Evolutionary conservation across 2,329 filamentous ascomycete species (phyloP), one percentile per base, ranked within the genome.

Genomic region (Pleurostoma richardsiae): DNA sequence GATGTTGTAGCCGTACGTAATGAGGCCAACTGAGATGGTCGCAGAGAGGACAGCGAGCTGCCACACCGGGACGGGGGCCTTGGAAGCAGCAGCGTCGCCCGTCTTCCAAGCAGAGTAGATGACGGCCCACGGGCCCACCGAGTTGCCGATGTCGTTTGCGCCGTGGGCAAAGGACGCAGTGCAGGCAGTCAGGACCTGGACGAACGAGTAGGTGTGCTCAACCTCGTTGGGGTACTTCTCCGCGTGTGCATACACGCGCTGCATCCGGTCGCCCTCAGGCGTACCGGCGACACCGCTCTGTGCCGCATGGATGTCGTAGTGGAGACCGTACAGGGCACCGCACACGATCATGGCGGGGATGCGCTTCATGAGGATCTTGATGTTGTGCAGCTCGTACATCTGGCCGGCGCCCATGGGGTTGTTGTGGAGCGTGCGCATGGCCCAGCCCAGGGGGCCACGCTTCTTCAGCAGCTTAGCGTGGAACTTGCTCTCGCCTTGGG

Each of bases 281-380:
- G 86, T 89, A 27, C 86, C 86, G 10, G 72, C 61, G 40, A 88
- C 76, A 60, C 87, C 87, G 44, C 74, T 73, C 71, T 90, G 87
- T 4, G 85, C 85, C 42, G 79, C 76, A 74, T 91, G 87, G 59
- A 91, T 92, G 56, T 92, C 88, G 69, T 91, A 92, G 75, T 91
- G 74, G 29, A 85, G 62, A 64, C 88, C 88, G 62, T 92, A 92
- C 44, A 90, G 77, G 11, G 73, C 60, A 46, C 74, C 86, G 53
- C 72, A 73, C 40, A 82, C 73, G 51, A 88, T 62, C 66, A 77
- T 76, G 43, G 88, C 86, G 1, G 88, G 88, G 6, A 91, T 60
- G 27, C 87, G 85, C 67, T 80, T 85, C 50, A 73, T 29, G 27
- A 83, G 49, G 43, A 77, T 76, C 60, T 75, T 77, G 51, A 90